phyloP scores from a whole-genome alignment of 108 stramenopile species.

The Pseudonitzschia delicatissima region DNA sequence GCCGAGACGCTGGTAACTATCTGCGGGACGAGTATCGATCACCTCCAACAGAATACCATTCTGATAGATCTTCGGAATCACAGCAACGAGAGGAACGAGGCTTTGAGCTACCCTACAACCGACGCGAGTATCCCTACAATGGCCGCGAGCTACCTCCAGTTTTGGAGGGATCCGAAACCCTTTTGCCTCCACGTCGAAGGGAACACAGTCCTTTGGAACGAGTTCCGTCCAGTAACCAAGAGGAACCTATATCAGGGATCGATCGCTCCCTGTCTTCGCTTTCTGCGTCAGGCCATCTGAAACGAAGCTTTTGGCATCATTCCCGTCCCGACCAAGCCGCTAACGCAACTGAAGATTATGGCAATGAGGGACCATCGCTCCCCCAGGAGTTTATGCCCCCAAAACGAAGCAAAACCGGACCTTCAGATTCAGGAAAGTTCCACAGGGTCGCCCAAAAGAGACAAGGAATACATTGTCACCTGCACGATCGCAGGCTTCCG shows the following conservation, averaged over 20 bases:
- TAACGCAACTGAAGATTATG: constrained; percentile 6
- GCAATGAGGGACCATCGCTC: neutral
- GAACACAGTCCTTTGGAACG: constrained; percentile 10
- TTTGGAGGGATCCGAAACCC: constrained; percentile 12
- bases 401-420: constrained; percentile 31
- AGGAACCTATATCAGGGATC: neutral
- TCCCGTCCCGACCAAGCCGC: constrained; percentile 13
- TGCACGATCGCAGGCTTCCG: constrained; percentile 7
- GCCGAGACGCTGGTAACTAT: constrained; percentile 1
- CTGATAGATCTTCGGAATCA: neutral
- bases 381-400: constrained; percentile 45
- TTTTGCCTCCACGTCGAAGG: constrained; percentile 16
- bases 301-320: constrained; percentile 54
- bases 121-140: constrained; percentile 12
- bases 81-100: neutral
- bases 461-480: constrained; percentile 19
- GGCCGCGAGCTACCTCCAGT: constrained; percentile 20
- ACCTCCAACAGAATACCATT: neutral
- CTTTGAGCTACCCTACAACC: neutral
- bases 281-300: constrained; percentile 22
- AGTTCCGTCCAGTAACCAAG: constrained; percentile 37
- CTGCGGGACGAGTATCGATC: constrained; percentile 8
- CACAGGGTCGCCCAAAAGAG: constrained; percentile 4
- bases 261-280: constrained; percentile 10
- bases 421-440: constrained; percentile 5